Conservation (phyloP, 2,329 filamentous ascomycete genomes). For the Aspergillus versicolor region DNA sequence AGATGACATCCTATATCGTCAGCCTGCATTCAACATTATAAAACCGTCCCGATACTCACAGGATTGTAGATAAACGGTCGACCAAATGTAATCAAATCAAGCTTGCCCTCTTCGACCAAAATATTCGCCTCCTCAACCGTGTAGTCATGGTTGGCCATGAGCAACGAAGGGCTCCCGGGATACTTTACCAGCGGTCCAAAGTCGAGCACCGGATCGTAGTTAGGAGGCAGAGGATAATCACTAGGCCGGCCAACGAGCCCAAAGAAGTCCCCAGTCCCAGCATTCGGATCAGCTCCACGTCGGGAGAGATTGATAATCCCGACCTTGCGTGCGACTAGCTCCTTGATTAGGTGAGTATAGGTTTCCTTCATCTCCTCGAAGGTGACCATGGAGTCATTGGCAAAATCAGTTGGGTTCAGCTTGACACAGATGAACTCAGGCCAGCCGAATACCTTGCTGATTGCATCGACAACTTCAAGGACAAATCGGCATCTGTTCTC, state of each 20-base stretch:
- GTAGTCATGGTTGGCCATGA: constrained; percentile 29
- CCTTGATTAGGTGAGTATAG: constrained; percentile 16
- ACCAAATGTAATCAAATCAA: constrained; percentile 24
- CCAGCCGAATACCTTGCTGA: constrained; percentile 24
- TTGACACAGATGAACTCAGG: constrained; percentile 23
- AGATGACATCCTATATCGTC: neutral
- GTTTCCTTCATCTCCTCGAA: constrained; percentile 19
- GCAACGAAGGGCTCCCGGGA: constrained; percentile 22
- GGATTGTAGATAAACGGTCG: constrained; percentile 26
- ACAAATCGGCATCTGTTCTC: neutral
- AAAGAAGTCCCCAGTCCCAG: neutral
- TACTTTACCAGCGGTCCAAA: constrained; percentile 28
- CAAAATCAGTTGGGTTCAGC: constrained; percentile 29
- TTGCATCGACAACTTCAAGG: constrained; percentile 19
- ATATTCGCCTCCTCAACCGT: constrained; percentile 23
- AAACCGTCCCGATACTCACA: neutral
- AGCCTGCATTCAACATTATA: too few relatives aligned
- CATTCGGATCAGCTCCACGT: constrained; percentile 8
- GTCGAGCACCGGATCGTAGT: constrained; percentile 21
- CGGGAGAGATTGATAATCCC: constrained; percentile 16
- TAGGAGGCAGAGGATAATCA: constrained; percentile 12
- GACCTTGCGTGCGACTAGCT: constrained; percentile 9
- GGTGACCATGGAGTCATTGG: constrained; percentile 18
- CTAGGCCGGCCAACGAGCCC: neutral
- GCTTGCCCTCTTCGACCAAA: constrained; percentile 16